A percentile compares a stretch with the other conserved stretches of the same genome.
Conservation (phyloP, 2,329 filamentous ascomycete genomes). For the Annulohypoxylon truncatum region DNA sequence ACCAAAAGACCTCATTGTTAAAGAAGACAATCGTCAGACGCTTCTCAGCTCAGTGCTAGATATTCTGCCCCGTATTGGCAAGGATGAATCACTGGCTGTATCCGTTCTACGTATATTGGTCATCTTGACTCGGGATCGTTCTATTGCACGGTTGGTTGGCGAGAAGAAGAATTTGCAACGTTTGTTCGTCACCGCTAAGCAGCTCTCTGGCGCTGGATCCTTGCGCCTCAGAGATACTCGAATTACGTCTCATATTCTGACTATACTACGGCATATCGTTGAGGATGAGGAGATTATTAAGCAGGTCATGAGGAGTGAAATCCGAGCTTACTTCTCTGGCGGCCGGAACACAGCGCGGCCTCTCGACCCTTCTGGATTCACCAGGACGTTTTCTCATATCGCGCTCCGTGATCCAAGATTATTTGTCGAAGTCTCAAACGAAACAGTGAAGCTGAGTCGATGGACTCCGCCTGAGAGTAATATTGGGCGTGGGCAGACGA, state of each 20-base stretch:
- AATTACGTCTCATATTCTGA: constrained; percentile 75
- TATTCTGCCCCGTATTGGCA: constrained; percentile 85
- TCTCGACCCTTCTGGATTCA: constrained; percentile 77
- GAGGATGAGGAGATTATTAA: constrained; percentile 93
- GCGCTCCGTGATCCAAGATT: constrained; percentile 84
- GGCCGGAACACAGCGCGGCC: constrained; percentile 61
- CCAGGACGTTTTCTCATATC: constrained; percentile 81
- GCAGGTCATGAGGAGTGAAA: constrained; percentile 92
- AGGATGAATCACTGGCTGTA: constrained; percentile 85
- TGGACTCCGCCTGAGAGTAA: constrained; percentile 61
- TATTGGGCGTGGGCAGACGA: constrained; percentile 47
- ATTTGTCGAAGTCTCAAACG: constrained; percentile 88
- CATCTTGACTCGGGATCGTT: constrained; percentile 83
- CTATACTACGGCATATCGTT: constrained; percentile 89
- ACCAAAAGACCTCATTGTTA: constrained; percentile 70
- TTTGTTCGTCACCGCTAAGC: constrained; percentile 94
- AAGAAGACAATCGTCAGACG: constrained; percentile 71
- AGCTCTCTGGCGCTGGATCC: constrained; percentile 83
- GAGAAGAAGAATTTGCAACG: constrained; percentile 91
- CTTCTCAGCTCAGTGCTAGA: constrained; percentile 84
- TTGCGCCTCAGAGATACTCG: constrained; percentile 72
- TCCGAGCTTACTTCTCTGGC: constrained; percentile 79
- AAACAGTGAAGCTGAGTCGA: constrained; percentile 79
- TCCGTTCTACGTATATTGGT: constrained; percentile 86
- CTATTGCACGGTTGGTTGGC: constrained; percentile 79